These are phyloP conservation scores for Phoenix roebelenii DNA, from an alignment of 176 grass and related monocot species.

Conservation along the genomic window DNA sequence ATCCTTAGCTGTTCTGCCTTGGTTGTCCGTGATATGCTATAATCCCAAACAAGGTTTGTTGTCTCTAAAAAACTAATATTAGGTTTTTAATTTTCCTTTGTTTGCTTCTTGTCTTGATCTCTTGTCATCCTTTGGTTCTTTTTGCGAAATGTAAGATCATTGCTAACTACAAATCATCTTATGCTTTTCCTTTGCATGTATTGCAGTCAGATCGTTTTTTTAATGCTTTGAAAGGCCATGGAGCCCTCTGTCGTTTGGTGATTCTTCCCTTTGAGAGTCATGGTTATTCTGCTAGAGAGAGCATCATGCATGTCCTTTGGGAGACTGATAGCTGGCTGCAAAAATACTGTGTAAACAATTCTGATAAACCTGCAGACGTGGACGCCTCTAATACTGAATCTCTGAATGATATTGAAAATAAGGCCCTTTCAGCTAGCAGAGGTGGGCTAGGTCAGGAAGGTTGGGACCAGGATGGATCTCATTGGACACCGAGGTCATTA, in stretches of 20 bases:
- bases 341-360: constrained; percentile 61
- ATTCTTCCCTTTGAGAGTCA: constrained; percentile 96
- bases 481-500: constrained; percentile 42
- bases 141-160: too few relatives aligned
- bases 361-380: constrained; percentile 25
- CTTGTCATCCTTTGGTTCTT: too few relatives aligned
- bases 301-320: constrained; percentile 99
- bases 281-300: constrained; percentile 91
- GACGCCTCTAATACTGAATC: constrained; percentile 22
- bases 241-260: constrained; percentile 77
- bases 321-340: constrained; percentile 92
- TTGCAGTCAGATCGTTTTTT: constrained; percentile 96
- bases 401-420: constrained; percentile 33
- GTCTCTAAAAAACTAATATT: too few relatives aligned
- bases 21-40: too few relatives aligned
- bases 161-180: not conserved
- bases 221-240: constrained; percentile 98
- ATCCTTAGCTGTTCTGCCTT: too few relatives aligned
- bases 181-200: not conserved
- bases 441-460: constrained; percentile 40
- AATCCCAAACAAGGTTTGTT: too few relatives aligned
- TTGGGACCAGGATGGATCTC: constrained; percentile 28
- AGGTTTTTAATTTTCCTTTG: too few relatives aligned
- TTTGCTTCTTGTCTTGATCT: too few relatives aligned
- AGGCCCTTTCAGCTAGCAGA: constrained; percentile 48